Evolutionary conservation across 106 monocot species (phyloP), one percentile per base, ranked within the genome.

Genomic region (Acorus calamus): DNA sequence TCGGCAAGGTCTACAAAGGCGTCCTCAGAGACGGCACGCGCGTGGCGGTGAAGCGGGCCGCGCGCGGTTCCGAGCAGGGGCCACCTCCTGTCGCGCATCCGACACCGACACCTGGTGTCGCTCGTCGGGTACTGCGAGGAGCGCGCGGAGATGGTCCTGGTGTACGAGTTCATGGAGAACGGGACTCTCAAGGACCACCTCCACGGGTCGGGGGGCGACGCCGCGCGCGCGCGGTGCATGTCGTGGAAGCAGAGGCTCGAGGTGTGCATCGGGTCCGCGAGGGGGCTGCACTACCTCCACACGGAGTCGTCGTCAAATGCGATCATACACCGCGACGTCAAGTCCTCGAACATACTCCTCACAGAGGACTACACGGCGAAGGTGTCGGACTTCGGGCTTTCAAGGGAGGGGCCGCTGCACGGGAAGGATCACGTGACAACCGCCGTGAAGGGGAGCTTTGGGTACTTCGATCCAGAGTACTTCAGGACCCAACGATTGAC

Each of bases 391-490:
- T 87, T 93, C 58, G 93, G 93, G 42, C 80, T 93, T 9, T 93
- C 93, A 2, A 66, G 73, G 42, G 0, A 79, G 0, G 93, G 93
- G 4, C 88, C 93, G 1, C 65, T 76, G 3, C 11, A 56, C 42
- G 93, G 81, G 5, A 63, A 86, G 72, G 83, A 83, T 0, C 93
- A 93, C 44, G 93, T 93, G 4, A 86, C 78, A 72, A 93, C 89
- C 12, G 69, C 12, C 6, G 83, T 93, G 3, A 93, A 93, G 60
- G 93, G 93, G 4, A 93, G 77, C 45, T 89, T 93, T 59, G 89
- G 93, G 2, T 93, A 93, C 73, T 48, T 93, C 43, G 93, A 93
- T 14, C 93, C 93, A 0, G 93, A 89, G 69, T 93, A 93, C 78
- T 86, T 83, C 81, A 86, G 80, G 67, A 77, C 83, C 3, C 86